Base-by-base conservation (phyloP, 352 stramenopile species). In the Globisporangium middletonii region DNA sequence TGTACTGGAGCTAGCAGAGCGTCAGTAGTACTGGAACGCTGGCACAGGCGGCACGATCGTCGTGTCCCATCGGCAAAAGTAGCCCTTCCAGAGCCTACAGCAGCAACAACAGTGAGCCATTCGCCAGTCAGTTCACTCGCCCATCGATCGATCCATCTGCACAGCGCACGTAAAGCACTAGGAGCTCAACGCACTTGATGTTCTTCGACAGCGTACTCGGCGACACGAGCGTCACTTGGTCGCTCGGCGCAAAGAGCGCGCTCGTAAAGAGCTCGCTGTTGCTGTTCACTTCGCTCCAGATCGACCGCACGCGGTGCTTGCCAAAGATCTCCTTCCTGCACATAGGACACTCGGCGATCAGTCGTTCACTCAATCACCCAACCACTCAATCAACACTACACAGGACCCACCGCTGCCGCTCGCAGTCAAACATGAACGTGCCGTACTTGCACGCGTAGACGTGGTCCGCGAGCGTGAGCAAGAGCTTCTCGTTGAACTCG, bases 391-490 rank as follows among this genome's bases (percentile, higher is more conserved):
- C 23, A 23, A 23, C 23, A 23, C 23, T 23, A 23, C 23, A 11
- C 28, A 30, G 27, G n/a, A 65, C 59, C 50, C 50, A 87, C 73
- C 86, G 69, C 64, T 97, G 85, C 49, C 86, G 87, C 63, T 98
- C 96, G 50, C 83, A 98, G 77, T 99, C 94, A 62, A 97, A 99
- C 73, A 99, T 89, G 65, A 99, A 97, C 18, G 91, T 99, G 38
- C 96, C 95, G 64, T 98, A 99, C 43, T 97, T 97, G 72, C 95
- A 98, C 18, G 89, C 98, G 65, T 98, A 98, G 15, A 99, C 77
- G 61, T 99, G 91, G 56, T 99, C 95, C 0, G 92, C 94, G 2
- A 99, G 72, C 9, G 92, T 68, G n/a, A 99, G 65, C 37, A 99
- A 68, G 5, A 97, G 54, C 4, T 65, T 77, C 55, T 95, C 81